Base-by-base conservation (phyloP, 306 rosid genomes). In the Castanea crenata region DNA sequence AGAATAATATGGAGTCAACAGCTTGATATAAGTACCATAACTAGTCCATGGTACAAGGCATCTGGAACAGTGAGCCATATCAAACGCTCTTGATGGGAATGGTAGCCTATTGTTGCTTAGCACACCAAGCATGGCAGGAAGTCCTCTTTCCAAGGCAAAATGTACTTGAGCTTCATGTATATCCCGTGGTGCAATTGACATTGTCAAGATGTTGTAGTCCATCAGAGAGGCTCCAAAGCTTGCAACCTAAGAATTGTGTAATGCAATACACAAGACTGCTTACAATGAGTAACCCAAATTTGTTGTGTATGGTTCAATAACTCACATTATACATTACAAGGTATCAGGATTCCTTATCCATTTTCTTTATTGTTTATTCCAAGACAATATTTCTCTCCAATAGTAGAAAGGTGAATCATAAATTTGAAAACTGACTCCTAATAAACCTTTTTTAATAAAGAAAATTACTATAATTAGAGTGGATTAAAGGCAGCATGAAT, bases 1-100 rank as follows among this genome's bases (percentile, higher is more conserved):
- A 23, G 20, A 59, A 23, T 35, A 75, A 41, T 25, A 3, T 23
- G 71, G 44, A 16, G 7, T 15, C 69, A 57, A 58, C 34, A 59
- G 10, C 55, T 57, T 56, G 79, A 73, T 25, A 57, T 23, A 69
- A 49, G 74, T 85, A 89, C 93, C 91, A 83, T 87, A 52, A 81
- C 73, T 79, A 54, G 86, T 85, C 93, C 93, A 89, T 13, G 57
- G 82, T 63, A 89, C 85, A 78, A 89, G 90, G 76, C 93, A 89
- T 81, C 93, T 82, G 51, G 93, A 89, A 82, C 93, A 89, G 76
- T 89, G 93, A 27, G 84, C 89, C 89, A 89, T 81, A 62, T 89
- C 93, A 79, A 89, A 89, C 15, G 89, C 80, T 46, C 86, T 87
- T 63, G 93, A 85, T 58, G 93, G 89, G 75, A 85, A 89, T 81